Conservation (phyloP, 768 basidiomycete genomes). For the Calocybe cyanea region DNA sequence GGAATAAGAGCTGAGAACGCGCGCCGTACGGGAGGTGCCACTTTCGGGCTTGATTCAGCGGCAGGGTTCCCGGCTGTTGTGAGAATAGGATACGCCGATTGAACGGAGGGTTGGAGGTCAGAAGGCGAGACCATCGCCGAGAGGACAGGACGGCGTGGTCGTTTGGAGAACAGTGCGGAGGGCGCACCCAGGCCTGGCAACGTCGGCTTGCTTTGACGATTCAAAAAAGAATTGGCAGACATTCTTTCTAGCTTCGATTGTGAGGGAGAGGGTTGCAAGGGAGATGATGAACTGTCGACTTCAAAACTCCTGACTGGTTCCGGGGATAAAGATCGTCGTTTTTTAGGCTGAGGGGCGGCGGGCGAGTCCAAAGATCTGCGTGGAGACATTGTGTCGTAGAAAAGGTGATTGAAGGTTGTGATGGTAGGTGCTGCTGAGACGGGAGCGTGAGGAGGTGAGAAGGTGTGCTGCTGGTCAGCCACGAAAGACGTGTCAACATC, state of each 20-base stretch:
- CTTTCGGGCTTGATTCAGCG: slow-evolving; percentile 28
- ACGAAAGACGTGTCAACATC: slow-evolving; percentile 66
- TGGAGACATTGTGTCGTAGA: slow-evolving; percentile 56
- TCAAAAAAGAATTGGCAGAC: slow-evolving; percentile 42
- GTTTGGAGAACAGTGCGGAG: slow-evolving; percentile 48
- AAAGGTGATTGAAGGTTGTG: slow-evolving; percentile 55
- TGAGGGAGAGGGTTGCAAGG: slow-evolving; percentile 48
- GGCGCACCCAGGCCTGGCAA: slow-evolving; percentile 53
- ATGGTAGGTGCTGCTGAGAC: slow-evolving; percentile 50
- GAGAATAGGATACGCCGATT: slow-evolving; percentile 41
- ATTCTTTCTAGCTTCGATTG: slow-evolving; percentile 45
- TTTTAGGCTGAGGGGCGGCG: slow-evolving; percentile 39
- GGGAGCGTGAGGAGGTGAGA: slow-evolving; percentile 28
- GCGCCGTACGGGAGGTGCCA: slow-evolving; percentile 54
- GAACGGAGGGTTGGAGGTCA: slow-evolving; percentile 28
- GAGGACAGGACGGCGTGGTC: slow-evolving; percentile 61
- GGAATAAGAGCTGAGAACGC: slow-evolving; percentile 74
- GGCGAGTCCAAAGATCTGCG: slow-evolving; percentile 44
- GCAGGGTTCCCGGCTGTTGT: slow-evolving; percentile 22
- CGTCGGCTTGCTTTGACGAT: slow-evolving; percentile 49
- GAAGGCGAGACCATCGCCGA: slow-evolving; percentile 58
- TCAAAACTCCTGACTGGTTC: slow-evolving; percentile 35
- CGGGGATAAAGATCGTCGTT: slow-evolving; percentile 60
- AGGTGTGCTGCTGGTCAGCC: slow-evolving; percentile 29
- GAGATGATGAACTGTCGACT: slow-evolving; percentile 43